phyloP scores from a whole-genome alignment of 2,329 filamentous ascomycete species.

The Aureobasidium pullulans region DNA sequence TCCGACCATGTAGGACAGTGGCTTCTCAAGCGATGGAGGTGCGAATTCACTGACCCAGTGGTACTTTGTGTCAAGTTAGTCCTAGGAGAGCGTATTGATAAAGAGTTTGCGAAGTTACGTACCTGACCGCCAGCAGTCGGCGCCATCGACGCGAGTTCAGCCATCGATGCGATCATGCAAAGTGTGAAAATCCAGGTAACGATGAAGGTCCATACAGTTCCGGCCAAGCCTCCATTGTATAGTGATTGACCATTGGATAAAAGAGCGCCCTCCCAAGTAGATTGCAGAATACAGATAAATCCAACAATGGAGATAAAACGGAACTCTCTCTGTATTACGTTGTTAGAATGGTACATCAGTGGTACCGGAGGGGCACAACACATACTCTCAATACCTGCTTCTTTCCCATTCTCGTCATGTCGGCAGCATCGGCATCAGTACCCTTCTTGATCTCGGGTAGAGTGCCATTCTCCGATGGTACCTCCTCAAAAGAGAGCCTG shows the following conservation, averaged over 20 bases:
- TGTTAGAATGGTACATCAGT: constrained; percentile 19
- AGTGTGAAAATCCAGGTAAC: constrained; percentile 27
- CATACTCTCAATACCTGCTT: constrained; percentile 40
- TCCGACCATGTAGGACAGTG: constrained; percentile 40
- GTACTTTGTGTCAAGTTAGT: not conserved
- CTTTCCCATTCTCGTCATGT: constrained; percentile 46
- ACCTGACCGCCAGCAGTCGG: constrained; percentile 34
- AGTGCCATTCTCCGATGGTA: not conserved
- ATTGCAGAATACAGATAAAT: constrained; percentile 47
- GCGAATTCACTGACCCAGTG: constrained; percentile 31
- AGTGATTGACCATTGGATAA: constrained; percentile 6
- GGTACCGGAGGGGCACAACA: not conserved
- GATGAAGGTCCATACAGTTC: constrained; percentile 13
- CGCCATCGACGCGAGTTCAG: constrained; percentile 39
- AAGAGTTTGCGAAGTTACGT: constrained; percentile 30
- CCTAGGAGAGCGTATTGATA: rapidly evolving
- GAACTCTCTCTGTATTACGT: constrained; percentile 38
- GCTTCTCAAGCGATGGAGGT: constrained; percentile 33
- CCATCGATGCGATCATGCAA: constrained; percentile 21
- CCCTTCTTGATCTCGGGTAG: constrained; percentile 21
- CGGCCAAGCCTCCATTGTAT: constrained; percentile 15
- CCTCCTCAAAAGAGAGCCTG: constrained; percentile 9
- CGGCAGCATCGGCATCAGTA: constrained; percentile 30
- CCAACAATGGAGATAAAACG: constrained; percentile 44
- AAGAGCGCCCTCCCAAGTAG: constrained; percentile 45